Evolutionary conservation across 306 rosid species (phyloP).

Genomic region (Fragaria ananassa): DNA sequence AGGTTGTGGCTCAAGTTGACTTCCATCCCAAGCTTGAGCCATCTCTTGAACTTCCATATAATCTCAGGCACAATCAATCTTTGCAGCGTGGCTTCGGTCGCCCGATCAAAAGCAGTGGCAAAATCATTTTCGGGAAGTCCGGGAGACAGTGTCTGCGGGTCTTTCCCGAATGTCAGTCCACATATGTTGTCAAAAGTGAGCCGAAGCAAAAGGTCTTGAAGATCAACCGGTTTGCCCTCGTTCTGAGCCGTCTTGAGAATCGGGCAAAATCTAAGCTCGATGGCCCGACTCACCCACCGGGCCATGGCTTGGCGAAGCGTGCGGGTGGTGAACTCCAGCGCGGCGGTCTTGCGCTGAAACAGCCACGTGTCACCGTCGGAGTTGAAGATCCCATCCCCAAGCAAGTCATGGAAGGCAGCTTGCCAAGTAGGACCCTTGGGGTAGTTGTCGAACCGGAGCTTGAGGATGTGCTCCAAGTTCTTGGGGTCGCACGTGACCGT

Average conservation of each 20-base stretch:
- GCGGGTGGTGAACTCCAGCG: slow-evolving; percentile 82
- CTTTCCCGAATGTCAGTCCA: slow-evolving; percentile 78
- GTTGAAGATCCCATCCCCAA: slow-evolving; percentile 86
- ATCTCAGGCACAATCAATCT: slow-evolving; percentile 43
- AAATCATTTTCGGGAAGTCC: slow-evolving; percentile 44
- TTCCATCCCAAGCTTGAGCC: slow-evolving; percentile 72
- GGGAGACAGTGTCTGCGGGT: slow-evolving; percentile 55
- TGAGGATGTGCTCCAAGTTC: slow-evolving; percentile 79
- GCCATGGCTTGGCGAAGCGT: slow-evolving; percentile 96
- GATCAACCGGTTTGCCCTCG: slow-evolving; percentile 42
- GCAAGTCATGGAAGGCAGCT: slow-evolving; percentile 67
- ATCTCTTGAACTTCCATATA: slow-evolving; percentile 45
- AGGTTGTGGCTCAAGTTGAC: slow-evolving; percentile 48
- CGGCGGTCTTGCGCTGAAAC: slow-evolving; percentile 89
- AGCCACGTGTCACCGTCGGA: slow-evolving; percentile 88
- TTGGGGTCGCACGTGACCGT: slow-evolving; percentile 94
- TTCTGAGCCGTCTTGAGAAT: slow-evolving; percentile 53
- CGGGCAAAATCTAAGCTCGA: slow-evolving; percentile 63
- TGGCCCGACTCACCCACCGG: slow-evolving; percentile 91
- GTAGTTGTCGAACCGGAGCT: slow-evolving; percentile 76
- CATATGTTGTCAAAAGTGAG: slow-evolving; percentile 94
- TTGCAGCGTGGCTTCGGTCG: slow-evolving; percentile 53
- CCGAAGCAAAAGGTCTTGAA: slow-evolving; percentile 83
- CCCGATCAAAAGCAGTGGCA: slow-evolving; percentile 45
- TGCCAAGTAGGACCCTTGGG: slow-evolving; percentile 97